These are phyloP conservation scores for Solanum hybrid DNA, from an alignment of 305 asterid species.

Conservation along the genomic window DNA sequence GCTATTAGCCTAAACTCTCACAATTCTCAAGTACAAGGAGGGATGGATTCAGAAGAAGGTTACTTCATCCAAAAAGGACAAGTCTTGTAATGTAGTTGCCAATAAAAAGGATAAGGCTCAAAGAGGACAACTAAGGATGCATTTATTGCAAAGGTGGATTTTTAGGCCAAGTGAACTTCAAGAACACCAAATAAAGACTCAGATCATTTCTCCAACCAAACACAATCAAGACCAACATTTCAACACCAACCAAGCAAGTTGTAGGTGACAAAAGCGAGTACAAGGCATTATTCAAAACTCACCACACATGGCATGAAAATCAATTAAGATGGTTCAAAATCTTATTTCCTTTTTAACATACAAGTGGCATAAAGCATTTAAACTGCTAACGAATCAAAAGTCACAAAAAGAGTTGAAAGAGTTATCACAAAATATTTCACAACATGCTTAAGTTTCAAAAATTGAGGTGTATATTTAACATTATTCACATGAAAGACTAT, in stretches of 20 bases:
- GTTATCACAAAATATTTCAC: background rate
- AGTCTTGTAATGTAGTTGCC: background rate
- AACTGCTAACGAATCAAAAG: background rate
- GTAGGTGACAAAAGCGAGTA: background rate
- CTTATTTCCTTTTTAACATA: background rate
- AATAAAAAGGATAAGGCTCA: background rate
- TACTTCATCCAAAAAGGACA: background rate
- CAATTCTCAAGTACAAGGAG: background rate
- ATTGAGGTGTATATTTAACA: background rate
- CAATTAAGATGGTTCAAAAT: background rate
- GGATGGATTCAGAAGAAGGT: background rate
- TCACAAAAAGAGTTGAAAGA: background rate
- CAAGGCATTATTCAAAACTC: background rate
- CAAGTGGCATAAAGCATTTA: background rate
- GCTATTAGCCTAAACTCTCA: background rate
- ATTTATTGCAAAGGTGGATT: background rate
- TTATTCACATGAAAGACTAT: background rate
- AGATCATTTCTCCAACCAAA: background rate
- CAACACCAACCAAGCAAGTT: background rate
- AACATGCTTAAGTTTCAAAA: background rate
- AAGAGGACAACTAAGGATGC: background rate
- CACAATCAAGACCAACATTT: background rate
- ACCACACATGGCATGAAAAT: background rate
- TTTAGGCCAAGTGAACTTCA: background rate
- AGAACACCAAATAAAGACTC: background rate